phyloP scores from a whole-genome alignment of 257 asterid genomes.

The Thymus mandschuricus region DNA sequence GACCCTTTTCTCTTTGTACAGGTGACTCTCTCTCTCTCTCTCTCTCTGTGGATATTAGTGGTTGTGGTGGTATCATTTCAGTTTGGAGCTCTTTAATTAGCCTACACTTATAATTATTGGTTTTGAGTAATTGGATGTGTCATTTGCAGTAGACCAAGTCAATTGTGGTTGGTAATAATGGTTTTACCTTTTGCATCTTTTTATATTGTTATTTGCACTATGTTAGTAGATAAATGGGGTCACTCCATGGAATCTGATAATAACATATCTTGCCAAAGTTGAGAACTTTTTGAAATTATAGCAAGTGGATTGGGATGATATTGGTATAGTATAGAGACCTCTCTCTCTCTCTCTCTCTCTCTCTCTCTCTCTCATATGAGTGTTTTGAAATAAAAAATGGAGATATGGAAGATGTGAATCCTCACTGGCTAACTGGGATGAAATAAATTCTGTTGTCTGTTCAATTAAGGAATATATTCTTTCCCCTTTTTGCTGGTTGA shows the following conservation, averaged over 20 bases:
- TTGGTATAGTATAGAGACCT: too few species aligned
- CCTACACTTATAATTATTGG: conserved; percentile 13
- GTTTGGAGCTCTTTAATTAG: conserved; percentile 16
- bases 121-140: conserved; percentile 34
- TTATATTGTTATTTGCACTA: conserved; percentile 21
- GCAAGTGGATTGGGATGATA: conserved; percentile 39
- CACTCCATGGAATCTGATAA: conserved; percentile 36
- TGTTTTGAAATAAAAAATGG: not conserved
- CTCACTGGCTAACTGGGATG: conserved; percentile 2
- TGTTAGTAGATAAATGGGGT: conserved; percentile 41
- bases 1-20: conserved; percentile 83
- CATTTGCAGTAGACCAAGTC: conserved; percentile 30
- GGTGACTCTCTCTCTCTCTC: conserved; percentile 42
- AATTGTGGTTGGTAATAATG: conserved; percentile 34
- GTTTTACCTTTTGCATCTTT: conserved; percentile 32
- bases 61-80: conserved; percentile 26
- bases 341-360: too few species aligned
- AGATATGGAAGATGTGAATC: not conserved
- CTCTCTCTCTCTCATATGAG: conserved; percentile 10
- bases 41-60: conserved; percentile 5
- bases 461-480: conserved; percentile 33
- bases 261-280: conserved; percentile 34
- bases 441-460: conserved; percentile 8
- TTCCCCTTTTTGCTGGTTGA: conserved; percentile 8
- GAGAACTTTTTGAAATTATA: conserved; percentile 25